Percentiles rank a stretch among this genome's conserved stretches.
Conservation (phyloP, 208 protist species). For the Trypanosoma cruzi region DNA sequence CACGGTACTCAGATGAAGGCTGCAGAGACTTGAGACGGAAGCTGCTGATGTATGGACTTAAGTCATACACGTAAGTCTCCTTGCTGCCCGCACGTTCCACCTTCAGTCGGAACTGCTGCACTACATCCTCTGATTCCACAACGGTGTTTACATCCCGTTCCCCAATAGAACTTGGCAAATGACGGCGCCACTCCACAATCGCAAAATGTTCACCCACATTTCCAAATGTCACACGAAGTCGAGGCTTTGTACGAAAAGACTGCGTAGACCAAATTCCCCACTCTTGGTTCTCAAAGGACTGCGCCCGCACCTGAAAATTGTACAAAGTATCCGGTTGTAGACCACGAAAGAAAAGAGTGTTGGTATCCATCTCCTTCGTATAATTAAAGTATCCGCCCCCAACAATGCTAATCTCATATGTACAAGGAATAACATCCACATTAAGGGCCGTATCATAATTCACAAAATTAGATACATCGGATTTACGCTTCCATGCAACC, state of each 20-base stretch:
- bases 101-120: constrained; percentile 89
- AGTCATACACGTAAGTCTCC: constrained; percentile 70
- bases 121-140: constrained; percentile 71
- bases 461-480: constrained; percentile 48
- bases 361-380: constrained; percentile 68
- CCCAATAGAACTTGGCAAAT: constrained; percentile 55
- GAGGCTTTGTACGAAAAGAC: constrained; percentile 82
- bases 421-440: constrained; percentile 69
- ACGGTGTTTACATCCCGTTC: constrained; percentile 29
- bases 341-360: constrained; percentile 86
- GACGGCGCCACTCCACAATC: constrained; percentile 89
- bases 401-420: constrained; percentile 83
- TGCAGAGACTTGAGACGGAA: constrained; percentile 82
- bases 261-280: constrained; percentile 89
- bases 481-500: constrained; percentile 81
- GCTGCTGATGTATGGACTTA: constrained; percentile 77
- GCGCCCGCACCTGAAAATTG: constrained; percentile 77
- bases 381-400: constrained; percentile 82
- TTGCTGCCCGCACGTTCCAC: constrained; percentile 77
- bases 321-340: constrained; percentile 89
- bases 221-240: constrained; percentile 83
- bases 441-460: constrained; percentile 82
- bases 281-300: constrained; percentile 69
- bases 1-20: constrained; percentile 87
- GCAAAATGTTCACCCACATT: constrained; percentile 94